A percentile compares a stretch with the other conserved stretches of the same genome.
Conservation (phyloP, 1,284 basidiomycete species). For the Ustilago hordei region DNA sequence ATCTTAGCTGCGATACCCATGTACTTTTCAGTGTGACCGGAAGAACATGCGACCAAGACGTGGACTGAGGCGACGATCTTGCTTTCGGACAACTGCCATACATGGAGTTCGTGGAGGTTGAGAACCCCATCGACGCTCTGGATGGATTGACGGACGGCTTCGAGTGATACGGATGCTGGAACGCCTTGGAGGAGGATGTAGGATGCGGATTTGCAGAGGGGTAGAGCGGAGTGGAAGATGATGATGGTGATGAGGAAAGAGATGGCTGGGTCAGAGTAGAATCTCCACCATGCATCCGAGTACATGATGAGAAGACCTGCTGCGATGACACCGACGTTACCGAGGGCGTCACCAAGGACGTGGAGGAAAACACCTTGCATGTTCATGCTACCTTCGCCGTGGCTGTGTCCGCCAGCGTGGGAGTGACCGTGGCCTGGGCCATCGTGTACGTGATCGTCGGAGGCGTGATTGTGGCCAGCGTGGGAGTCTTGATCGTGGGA, state of each 20-base stretch:
- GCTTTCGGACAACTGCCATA: conserved; percentile 91
- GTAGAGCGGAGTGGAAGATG: conserved; percentile 94
- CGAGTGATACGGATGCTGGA: conserved; percentile 87
- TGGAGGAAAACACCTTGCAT: conserved; percentile 95
- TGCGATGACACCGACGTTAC: conserved; percentile 96
- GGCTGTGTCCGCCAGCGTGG: conserved; percentile 72
- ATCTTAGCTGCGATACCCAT: conserved; percentile 90
- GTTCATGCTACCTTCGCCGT: conserved; percentile 84
- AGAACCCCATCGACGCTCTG: conserved; percentile 85
- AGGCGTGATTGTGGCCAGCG: conserved; percentile 42
- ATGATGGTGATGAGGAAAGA: conserved; percentile 94
- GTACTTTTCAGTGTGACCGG: conserved; percentile 75
- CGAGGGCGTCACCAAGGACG: conserved; percentile 91
- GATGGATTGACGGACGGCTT: conserved; percentile 84
- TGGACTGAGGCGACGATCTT: conserved; percentile 97
- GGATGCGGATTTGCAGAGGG: conserved; percentile 91
- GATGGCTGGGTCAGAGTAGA: conserved; percentile 93
- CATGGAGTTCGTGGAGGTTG: conserved; percentile 87
- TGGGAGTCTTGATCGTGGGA: conserved; percentile 35
- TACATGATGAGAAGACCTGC: conserved; percentile 78
- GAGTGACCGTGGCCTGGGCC: conserved; percentile 72
- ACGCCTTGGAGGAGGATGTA: conserved; percentile 98
- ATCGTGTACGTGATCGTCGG: conserved; percentile 62
- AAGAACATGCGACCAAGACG: conserved; percentile 79
- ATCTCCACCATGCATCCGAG: conserved; percentile 70